Conservation (phyloP, 345 rosid species). For the Iberis pinnata region DNA sequence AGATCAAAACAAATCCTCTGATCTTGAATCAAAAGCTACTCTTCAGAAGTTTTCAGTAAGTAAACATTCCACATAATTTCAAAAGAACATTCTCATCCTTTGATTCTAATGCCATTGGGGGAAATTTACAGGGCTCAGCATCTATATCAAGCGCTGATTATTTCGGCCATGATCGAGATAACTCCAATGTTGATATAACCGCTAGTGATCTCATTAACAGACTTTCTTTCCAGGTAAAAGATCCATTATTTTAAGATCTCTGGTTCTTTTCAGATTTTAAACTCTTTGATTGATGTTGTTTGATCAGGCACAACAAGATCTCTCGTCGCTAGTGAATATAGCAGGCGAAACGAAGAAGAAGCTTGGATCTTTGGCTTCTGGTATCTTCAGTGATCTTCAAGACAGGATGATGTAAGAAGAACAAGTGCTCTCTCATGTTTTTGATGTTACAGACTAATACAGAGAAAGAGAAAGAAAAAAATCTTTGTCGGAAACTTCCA, state of each 20-base stretch:
- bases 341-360: slow-evolving; percentile 98
- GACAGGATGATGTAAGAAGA: slow-evolving; percentile 74
- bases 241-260: no score
- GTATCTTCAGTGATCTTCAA: slow-evolving; percentile 74
- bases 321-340: slow-evolving; percentile 80
- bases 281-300: not conserved
- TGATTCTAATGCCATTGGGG: not conserved
- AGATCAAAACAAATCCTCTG: slow-evolving; percentile 54
- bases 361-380: slow-evolving; percentile 82
- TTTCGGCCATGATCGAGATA: slow-evolving; percentile 52
- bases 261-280: not conserved
- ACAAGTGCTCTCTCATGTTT: slow-evolving; percentile 9
- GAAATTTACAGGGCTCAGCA: slow-evolving; percentile 54
- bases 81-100: not conserved
- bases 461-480: no score
- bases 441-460: not conserved
- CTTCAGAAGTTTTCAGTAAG: slow-evolving; percentile 70
- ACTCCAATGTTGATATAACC: slow-evolving; percentile 51
- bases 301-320: slow-evolving; percentile 82
- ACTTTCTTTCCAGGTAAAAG: slow-evolving; percentile 76
- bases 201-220: slow-evolving; percentile 82
- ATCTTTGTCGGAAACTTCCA: slow-evolving; percentile 4
- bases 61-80: not conserved
- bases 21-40: slow-evolving; percentile 63
- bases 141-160: slow-evolving; percentile 96